phyloP scores from a whole-genome alignment of 352 stramenopile genomes.

The Phytophthora sp. region DNA sequence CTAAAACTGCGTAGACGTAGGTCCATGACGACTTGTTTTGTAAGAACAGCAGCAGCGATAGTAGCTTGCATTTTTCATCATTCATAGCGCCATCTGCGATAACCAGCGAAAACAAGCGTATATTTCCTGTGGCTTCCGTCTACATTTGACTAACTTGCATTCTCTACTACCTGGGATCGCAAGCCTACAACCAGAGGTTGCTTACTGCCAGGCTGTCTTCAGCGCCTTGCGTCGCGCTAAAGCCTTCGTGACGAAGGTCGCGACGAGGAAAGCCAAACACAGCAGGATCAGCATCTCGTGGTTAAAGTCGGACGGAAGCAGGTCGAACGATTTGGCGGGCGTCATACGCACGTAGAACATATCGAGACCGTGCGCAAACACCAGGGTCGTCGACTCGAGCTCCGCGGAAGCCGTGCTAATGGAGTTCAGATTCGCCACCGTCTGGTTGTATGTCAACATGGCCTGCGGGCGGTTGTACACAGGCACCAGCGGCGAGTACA shows the following conservation, averaged over 20 bases:
- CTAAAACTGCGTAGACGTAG: constrained; percentile 29
- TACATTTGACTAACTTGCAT: constrained; percentile 8
- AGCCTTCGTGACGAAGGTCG: constrained; percentile 67
- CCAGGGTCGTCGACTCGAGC: constrained; percentile 95
- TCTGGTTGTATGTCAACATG: constrained; percentile 93
- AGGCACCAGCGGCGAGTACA: constrained; percentile 92
- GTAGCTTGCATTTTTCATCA: constrained; percentile 9
- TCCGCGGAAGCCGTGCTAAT: constrained; percentile 81
- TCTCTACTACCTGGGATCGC: constrained; percentile 16
- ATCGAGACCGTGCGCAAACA: constrained; percentile 94
- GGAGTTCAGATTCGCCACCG: constrained; percentile 75
- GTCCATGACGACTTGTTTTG: constrained; percentile 11
- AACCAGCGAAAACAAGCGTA: constrained; percentile 18
- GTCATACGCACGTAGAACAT: constrained; percentile 95
- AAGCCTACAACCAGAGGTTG: background rate
- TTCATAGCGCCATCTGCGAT: constrained; percentile 1
- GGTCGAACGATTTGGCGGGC: constrained; percentile 95
- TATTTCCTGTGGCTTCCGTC: constrained; percentile 4
- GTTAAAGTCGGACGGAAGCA: constrained; percentile 97
- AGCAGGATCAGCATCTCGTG: constrained; percentile 93
- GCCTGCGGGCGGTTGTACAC: constrained; percentile 84
- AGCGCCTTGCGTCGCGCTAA: constrained; percentile 80
- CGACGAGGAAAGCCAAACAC: constrained; percentile 86
- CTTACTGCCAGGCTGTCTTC: constrained; percentile 83
- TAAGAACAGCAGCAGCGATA: constrained; percentile 11